These are phyloP conservation scores for Oryza australiensis DNA, from an alignment of 176 grass and related monocot genomes.

Conservation along the genomic window DNA sequence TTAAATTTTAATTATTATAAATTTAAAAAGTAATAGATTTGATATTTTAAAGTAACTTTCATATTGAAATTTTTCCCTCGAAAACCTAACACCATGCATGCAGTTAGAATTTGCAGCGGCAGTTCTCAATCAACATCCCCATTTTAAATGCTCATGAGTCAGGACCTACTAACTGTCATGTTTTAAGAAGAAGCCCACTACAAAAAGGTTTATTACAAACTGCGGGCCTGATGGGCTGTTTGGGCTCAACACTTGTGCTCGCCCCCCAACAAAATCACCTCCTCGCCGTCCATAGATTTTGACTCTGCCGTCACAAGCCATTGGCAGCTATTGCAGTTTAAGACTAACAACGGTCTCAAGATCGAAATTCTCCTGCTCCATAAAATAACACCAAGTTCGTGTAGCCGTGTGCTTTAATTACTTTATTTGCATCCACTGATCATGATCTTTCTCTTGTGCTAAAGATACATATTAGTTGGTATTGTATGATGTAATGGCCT, in stretches of 20 bases:
- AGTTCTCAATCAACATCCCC: neutral
- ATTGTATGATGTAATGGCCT: no score
- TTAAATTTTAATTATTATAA: no score
- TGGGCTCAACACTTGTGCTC: neutral
- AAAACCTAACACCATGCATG: no score
- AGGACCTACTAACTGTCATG: neutral
- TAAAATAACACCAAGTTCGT: neutral
- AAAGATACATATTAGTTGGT: neutral
- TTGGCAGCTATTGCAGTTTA: no score
- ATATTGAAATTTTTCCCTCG: no score
- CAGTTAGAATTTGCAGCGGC: no score
- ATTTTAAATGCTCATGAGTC: neutral
- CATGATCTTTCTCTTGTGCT: neutral
- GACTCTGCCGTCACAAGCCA: neutral
- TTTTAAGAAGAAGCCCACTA: neutral
- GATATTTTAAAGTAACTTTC: no score
- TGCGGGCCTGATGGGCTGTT: neutral
- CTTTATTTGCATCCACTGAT: neutral
- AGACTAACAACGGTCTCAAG: neutral
- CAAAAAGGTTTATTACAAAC: neutral
- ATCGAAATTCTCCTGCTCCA: no score
- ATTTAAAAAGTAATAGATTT: no score
- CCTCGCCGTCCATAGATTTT: neutral
- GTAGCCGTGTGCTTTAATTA: neutral
- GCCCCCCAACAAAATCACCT: neutral